These are phyloP conservation scores for Trebouxia gelatinosa DNA, from an alignment of 163 green algal species.

Conservation along the genomic window DNA sequence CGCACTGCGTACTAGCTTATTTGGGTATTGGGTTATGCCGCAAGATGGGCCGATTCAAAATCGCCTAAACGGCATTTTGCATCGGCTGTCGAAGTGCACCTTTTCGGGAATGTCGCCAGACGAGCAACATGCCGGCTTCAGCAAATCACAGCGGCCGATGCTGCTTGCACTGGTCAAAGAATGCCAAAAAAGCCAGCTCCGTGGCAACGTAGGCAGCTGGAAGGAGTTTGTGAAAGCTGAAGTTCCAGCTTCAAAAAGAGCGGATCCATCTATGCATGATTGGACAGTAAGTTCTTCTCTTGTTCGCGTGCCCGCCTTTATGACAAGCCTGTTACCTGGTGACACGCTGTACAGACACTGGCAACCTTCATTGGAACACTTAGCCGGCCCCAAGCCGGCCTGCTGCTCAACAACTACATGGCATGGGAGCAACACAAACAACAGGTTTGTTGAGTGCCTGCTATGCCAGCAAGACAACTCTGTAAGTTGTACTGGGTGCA, in stretches of 20 bases:
- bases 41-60: too few species aligned
- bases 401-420: background rate
- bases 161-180: conserved; percentile 29
- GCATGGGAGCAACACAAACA: conserved; percentile 17
- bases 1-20: too few species aligned
- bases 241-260: conserved; percentile 3
- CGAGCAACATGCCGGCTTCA: too few species aligned
- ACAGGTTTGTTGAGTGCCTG: background rate
- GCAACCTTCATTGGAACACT: conserved; percentile 32
- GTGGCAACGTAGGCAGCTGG: conserved; percentile 17
- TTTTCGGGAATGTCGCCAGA: too few species aligned
- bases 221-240: conserved; percentile 24
- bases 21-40: too few species aligned
- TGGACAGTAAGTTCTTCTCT: background rate
- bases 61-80: too few species aligned
- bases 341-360: background rate
- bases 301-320: background rate
- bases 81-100: too few species aligned
- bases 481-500: too few species aligned
- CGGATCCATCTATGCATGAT: background rate
- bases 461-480: background rate
- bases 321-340: background rate
- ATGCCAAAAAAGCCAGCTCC: conserved; percentile 17
- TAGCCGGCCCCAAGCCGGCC: background rate
- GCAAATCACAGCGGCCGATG: too few species aligned